A percentile compares a stretch with the other conserved stretches of the same genome.
These are phyloP conservation scores for Chalciporus chontae DNA, from an alignment of 768 basidiomycete genomes.

Conservation along the genomic window DNA sequence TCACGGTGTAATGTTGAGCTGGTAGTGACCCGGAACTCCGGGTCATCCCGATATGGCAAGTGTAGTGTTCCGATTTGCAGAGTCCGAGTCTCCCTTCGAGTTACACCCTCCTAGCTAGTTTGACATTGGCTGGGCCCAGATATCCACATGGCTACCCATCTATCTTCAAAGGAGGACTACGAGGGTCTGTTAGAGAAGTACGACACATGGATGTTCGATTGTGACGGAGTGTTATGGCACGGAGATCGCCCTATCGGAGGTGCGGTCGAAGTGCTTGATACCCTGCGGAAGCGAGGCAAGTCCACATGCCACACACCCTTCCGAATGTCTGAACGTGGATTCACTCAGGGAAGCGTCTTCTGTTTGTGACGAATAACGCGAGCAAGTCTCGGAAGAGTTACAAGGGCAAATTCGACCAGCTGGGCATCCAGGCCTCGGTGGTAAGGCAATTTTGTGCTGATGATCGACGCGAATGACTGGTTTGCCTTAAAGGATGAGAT, in stretches of 20 bases:
- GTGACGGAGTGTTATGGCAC: constrained; percentile 93
- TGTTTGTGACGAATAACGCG: constrained; percentile 98
- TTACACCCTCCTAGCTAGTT: too few species aligned
- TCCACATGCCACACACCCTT: constrained; percentile 7
- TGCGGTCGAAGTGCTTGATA: constrained; percentile 66
- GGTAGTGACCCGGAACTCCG: too few species aligned
- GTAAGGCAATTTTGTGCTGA: constrained; percentile 45
- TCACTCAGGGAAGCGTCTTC: constrained; percentile 63
- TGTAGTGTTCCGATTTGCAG: too few species aligned
- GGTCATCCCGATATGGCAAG: too few species aligned
- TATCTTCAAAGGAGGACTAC: constrained; percentile 43
- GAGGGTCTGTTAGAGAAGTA: constrained; percentile 54
- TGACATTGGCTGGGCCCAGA: neutral
- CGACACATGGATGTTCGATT: constrained; percentile 96
- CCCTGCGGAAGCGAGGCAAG: constrained; percentile 72
- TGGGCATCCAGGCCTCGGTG: constrained; percentile 80
- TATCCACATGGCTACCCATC: constrained; percentile 18
- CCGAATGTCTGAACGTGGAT: constrained; percentile 1
- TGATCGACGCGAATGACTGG: neutral
- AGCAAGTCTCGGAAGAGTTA: constrained; percentile 86
- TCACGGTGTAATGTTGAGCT: too few species aligned
- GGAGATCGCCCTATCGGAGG: constrained; percentile 80
- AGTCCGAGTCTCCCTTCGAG: too few species aligned
- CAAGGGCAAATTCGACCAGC: constrained; percentile 87
- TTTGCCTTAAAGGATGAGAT: constrained; percentile 77